Percentiles rank a stretch among this genome's conserved stretches.
Conservation (phyloP, 441 rosid genomes). For the Syzygium syzygioides region DNA sequence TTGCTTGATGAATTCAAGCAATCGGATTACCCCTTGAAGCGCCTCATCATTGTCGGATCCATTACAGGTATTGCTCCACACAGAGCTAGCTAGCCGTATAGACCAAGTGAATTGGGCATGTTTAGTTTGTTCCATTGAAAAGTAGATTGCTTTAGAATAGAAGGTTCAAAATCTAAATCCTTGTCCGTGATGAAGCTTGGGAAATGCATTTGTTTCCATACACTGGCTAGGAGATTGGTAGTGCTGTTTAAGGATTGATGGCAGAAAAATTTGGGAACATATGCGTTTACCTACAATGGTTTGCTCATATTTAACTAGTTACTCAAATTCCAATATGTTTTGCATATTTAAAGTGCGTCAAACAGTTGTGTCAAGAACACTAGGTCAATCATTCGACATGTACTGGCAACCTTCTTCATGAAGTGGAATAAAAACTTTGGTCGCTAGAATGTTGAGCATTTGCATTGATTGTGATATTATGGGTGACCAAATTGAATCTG, state of each 20-base stretch:
- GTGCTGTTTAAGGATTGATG: not conserved
- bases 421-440: not conserved
- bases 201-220: not conserved
- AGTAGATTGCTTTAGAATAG: not conserved
- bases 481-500: not conserved
- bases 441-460: not conserved
- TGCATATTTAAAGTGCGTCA: not conserved
- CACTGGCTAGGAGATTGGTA: not conserved
- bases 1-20: conserved; percentile 69
- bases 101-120: not conserved
- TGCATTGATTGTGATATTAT: not conserved
- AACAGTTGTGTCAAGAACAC: not conserved
- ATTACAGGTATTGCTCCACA: conserved; percentile 57
- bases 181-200: not conserved
- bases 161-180: not conserved
- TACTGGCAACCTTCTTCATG: not conserved
- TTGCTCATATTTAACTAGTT: not conserved
- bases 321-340: not conserved
- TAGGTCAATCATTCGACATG: not conserved
- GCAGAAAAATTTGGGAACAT: not conserved
- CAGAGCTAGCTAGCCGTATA: not conserved
- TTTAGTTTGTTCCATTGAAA: not conserved
- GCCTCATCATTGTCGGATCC: conserved; percentile 89
- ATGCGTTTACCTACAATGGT: not conserved
- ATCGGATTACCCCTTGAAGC: conserved; percentile 63